A percentile compares a stretch with the other conserved stretches of the same genome.
Evolutionary conservation across 352 stramenopile species (phyloP).

Genomic region (Poterioochromonas sp.): DNA sequence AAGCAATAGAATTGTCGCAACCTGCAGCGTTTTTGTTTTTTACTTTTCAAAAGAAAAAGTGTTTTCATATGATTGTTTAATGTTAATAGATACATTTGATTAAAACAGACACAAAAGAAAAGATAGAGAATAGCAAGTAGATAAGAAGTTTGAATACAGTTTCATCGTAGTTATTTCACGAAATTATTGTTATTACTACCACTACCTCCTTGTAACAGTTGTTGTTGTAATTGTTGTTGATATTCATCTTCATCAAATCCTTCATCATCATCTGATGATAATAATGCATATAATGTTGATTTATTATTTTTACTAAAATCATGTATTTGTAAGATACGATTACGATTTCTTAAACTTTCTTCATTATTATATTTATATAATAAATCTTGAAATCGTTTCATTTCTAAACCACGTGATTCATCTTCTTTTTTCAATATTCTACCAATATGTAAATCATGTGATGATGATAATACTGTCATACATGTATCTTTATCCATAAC

Average conservation of each 20-base stretch:
- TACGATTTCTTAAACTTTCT: conserved; percentile 34
- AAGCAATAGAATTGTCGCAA: no score
- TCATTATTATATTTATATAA: conserved; percentile 37
- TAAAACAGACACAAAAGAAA: no score
- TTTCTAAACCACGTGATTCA: conserved; percentile 39
- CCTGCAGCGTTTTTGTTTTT: no score
- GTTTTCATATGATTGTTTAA: no score
- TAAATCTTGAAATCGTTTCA: conserved; percentile 30
- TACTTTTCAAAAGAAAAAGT: no score
- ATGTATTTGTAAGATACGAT: conserved; percentile 31
- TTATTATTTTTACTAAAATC: conserved; percentile 23
- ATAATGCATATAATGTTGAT: conserved; percentile 6
- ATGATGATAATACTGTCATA: conserved; percentile 69
- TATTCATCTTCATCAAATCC: conserved; percentile 31
- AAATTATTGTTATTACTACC: no score
- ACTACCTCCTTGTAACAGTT: no score
- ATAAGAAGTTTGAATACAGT: no score
- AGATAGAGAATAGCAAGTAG: no score
- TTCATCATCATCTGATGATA: conserved; percentile 30
- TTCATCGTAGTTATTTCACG: no score
- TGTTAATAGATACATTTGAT: no score
- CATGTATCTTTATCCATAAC: conserved; percentile 45
- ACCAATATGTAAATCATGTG: conserved; percentile 78
- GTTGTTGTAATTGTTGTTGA: not conserved
- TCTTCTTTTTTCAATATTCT: conserved; percentile 73